Percentiles rank a stretch among this genome's conserved stretches.
These are phyloP conservation scores for Dictyostelium capitatum DNA, from an alignment of 78 protist species.

Conservation along the genomic window DNA sequence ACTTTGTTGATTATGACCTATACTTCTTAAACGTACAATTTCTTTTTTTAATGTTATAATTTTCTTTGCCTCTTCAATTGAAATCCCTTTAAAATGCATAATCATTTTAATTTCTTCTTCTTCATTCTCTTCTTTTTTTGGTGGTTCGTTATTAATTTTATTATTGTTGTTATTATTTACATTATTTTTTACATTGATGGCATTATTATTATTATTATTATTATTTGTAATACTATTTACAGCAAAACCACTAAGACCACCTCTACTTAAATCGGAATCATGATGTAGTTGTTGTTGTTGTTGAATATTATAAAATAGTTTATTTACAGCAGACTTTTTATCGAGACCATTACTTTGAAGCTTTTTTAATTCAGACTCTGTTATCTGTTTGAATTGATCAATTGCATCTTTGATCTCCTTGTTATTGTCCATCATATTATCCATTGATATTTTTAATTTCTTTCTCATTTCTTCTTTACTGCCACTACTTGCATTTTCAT, in stretches of 20 bases:
- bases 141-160: background rate
- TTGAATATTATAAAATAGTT: slow-evolving; percentile 37
- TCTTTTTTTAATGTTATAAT: slow-evolving; percentile 27
- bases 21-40: slow-evolving; percentile 19
- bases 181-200: background rate
- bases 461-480: slow-evolving; percentile 8
- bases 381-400: slow-evolving; percentile 20
- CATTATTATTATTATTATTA: slow-evolving; percentile 14
- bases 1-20: slow-evolving; percentile 16
- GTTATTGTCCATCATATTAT: background rate
- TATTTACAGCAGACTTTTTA: slow-evolving; percentile 39
- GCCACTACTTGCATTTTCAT: background rate
- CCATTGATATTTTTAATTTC: slow-evolving; percentile 1
- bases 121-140: background rate
- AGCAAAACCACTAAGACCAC: background rate
- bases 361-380: slow-evolving; percentile 19
- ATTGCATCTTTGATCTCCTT: slow-evolving; percentile 27
- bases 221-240: background rate
- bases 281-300: no score
- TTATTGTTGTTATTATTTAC: background rate
- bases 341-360: slow-evolving; percentile 19
- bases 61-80: slow-evolving; percentile 39
- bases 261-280: background rate
- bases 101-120: background rate
- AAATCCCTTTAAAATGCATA: slow-evolving; percentile 4